Evolutionary conservation across 345 rosid species (phyloP).

Genomic region (Ceriops zippeliana): DNA sequence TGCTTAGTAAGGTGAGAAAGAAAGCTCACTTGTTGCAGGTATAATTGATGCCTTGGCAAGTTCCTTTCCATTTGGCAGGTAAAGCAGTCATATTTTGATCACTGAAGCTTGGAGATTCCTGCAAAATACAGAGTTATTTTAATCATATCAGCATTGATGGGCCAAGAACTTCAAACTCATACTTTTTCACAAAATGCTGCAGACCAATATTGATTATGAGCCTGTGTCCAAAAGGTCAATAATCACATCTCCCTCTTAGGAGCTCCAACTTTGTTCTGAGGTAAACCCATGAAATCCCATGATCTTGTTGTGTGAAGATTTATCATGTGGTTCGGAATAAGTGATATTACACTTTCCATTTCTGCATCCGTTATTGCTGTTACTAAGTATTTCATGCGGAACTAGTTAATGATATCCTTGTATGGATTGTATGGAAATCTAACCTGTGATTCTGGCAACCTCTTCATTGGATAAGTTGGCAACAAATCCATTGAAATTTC

Average conservation of each 20-base stretch:
- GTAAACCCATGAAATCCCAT: conserved; percentile 28
- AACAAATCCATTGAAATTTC: conserved; percentile 43
- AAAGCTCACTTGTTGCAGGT: too few relatives aligned
- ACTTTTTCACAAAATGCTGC: neutral
- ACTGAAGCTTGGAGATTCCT: conserved; percentile 28
- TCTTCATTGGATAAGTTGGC: conserved; percentile 39
- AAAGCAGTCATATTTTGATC: conserved; percentile 21
- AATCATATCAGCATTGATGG: neutral
- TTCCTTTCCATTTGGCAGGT: conserved; percentile 34
- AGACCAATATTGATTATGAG: neutral
- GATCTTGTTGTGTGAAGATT: conserved; percentile 32
- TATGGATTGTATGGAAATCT: neutral
- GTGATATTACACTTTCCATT: conserved; percentile 22
- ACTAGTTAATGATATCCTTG: neutral
- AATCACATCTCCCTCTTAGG: conserved; percentile 22
- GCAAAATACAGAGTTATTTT: neutral
- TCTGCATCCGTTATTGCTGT: conserved; percentile 1
- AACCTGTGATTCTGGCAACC: conserved; percentile 35
- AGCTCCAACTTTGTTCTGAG: conserved; percentile 2
- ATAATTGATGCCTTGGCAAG: neutral
- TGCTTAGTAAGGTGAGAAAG: too few relatives aligned
- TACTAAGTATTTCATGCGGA: neutral
- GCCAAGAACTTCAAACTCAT: neutral
- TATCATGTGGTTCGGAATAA: conserved; percentile 21
- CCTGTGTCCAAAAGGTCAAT: conserved; percentile 32